Conservation (phyloP, 2,329 filamentous ascomycete genomes). For the Emericellopsis atlantica region DNA sequence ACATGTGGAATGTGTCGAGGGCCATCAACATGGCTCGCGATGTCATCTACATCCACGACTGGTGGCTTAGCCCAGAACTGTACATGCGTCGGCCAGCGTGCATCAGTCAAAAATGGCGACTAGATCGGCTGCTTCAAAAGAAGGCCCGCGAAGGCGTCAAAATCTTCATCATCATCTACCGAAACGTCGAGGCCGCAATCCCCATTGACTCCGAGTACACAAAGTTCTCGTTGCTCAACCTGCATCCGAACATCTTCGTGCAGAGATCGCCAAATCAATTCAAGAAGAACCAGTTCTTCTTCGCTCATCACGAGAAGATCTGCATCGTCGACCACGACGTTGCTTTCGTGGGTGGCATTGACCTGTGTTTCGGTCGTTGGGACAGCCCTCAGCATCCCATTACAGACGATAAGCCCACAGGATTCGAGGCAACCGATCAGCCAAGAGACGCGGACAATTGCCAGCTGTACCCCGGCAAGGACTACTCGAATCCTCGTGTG, state of each 20-base stretch:
- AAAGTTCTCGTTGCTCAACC: slow-evolving; percentile 87
- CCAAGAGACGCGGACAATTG: slow-evolving; percentile 89
- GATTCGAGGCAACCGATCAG: slow-evolving; percentile 64
- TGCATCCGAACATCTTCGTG: slow-evolving; percentile 93
- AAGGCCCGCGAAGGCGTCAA: slow-evolving; percentile 95
- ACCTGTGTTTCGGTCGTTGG: slow-evolving; percentile 95
- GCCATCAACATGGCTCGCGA: slow-evolving; percentile 96
- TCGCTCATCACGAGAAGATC: slow-evolving; percentile 97
- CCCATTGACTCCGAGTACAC: slow-evolving; percentile 98
- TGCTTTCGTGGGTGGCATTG: slow-evolving; percentile 89
- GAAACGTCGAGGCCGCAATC: slow-evolving; percentile 93
- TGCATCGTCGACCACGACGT: slow-evolving; percentile 92
- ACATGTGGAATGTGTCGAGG: slow-evolving; percentile 98
- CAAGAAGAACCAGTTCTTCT: slow-evolving; percentile 98
- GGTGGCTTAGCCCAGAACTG: slow-evolving; percentile 94
- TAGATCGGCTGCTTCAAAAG: slow-evolving; percentile 83
- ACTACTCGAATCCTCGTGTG: slow-evolving; percentile 93
- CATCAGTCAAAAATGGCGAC: slow-evolving; percentile 95
- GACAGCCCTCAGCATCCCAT: slow-evolving; percentile 88
- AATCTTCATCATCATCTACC: slow-evolving; percentile 93
- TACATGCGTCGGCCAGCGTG: slow-evolving; percentile 89
- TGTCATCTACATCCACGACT: slow-evolving; percentile 98
- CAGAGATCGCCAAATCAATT: slow-evolving; percentile 95
- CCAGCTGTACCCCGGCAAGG: slow-evolving; percentile 93
- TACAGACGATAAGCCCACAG: slow-evolving; percentile 86